Percentiles rank a stretch among this genome's conserved stretches.
These are phyloP conservation scores for Pseudogymnoascus sp. DNA, from an alignment of 2,329 filamentous ascomycete genomes.

Conservation along the genomic window DNA sequence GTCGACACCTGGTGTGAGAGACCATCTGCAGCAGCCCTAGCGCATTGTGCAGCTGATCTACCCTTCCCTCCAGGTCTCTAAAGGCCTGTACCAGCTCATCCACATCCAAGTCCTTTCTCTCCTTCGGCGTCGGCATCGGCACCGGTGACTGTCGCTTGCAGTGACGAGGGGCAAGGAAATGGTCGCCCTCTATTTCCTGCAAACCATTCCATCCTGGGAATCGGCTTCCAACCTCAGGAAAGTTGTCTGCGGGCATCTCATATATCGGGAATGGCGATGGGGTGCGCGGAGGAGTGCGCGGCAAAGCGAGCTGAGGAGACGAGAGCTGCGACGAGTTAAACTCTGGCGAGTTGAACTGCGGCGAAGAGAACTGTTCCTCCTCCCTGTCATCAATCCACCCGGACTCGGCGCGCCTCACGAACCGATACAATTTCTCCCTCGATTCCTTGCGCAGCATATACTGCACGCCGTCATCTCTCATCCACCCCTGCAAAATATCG, in stretches of 20 bases:
- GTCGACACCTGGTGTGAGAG: neutral
- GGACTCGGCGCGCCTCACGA: neutral
- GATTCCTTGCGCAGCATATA: slow-evolving; percentile 5
- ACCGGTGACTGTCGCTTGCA: neutral
- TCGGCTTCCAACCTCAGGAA: slow-evolving; percentile 1
- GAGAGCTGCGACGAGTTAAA: neutral
- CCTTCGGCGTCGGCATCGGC: neutral
- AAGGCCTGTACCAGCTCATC: neutral
- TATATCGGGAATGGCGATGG: neutral
- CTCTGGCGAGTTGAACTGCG: neutral
- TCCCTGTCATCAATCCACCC: neutral
- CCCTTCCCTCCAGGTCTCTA: neutral
- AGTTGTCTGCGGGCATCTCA: slow-evolving; percentile 3
- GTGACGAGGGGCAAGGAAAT: neutral
- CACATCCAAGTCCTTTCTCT: neutral
- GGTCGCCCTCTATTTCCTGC: neutral
- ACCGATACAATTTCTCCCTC: neutral
- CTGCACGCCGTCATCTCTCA: neutral
- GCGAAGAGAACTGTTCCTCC: neutral
- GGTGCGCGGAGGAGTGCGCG: neutral
- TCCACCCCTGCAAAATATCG: neutral
- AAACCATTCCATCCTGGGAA: neutral
- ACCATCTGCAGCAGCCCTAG: neutral
- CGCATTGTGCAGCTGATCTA: neutral
- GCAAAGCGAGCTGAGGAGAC: neutral